Percentiles rank a stretch among this genome's conserved stretches.
Evolutionary conservation across 2,329 filamentous ascomycete species (phyloP).

Genomic region (Pezicula radicicola): DNA sequence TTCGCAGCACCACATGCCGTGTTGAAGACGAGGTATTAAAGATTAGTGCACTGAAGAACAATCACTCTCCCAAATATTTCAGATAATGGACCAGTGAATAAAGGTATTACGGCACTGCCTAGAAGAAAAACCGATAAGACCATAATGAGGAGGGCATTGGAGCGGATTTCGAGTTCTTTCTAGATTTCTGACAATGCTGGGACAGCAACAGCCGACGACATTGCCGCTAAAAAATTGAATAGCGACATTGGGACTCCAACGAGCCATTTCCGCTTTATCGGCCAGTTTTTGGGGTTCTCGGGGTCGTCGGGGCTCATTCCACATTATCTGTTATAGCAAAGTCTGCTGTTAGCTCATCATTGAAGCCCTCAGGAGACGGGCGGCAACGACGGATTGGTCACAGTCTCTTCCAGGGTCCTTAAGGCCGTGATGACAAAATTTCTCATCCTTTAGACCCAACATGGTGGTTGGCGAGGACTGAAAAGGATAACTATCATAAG

Average conservation of each 20-base stretch:
- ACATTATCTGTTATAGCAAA: too few species aligned
- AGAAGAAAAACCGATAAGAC: not conserved
- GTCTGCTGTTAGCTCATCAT: too few species aligned
- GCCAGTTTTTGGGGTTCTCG: not conserved
- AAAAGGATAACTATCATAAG: not conserved
- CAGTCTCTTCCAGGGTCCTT: not conserved
- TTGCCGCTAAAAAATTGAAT: not conserved
- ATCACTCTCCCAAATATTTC: not conserved
- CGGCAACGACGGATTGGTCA: not conserved
- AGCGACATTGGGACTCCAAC: not conserved
- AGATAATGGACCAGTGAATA: not conserved
- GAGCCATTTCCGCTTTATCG: not conserved
- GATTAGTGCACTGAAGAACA: not conserved
- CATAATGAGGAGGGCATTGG: not conserved
- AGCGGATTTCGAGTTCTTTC: not conserved
- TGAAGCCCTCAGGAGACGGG: too few species aligned
- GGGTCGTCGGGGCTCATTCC: too few species aligned
- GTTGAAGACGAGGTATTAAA: not conserved
- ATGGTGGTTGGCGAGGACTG: not conserved
- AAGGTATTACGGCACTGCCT: not conserved
- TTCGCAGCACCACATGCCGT: conserved; percentile 36
- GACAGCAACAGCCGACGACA: not conserved
- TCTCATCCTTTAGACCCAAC: not conserved
- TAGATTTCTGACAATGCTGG: not conserved
- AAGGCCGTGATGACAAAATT: not conserved